A percentile compares a stretch with the other conserved stretches of the same genome.
Conservation (phyloP, 306 rosid species). For the Ammopiptanthus mongolicus region DNA sequence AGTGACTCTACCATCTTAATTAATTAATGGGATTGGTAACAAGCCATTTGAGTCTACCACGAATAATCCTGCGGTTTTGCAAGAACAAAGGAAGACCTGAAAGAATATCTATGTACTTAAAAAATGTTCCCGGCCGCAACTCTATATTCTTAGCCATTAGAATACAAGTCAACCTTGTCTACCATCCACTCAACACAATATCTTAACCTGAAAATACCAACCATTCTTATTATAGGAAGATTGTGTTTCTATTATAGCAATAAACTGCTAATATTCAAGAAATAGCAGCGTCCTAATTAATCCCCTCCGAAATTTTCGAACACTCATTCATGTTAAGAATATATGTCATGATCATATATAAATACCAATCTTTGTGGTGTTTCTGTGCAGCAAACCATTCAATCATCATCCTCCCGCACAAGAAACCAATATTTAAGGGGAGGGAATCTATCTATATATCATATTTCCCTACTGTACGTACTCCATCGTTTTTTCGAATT, state of each 20-base stretch:
- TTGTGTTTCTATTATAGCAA: not conserved
- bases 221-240: slow-evolving; percentile 6
- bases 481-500: too few species aligned
- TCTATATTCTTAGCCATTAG: slow-evolving; percentile 8
- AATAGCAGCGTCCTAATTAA: not conserved
- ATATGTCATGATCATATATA: slow-evolving; percentile 18
- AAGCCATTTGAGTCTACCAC: not conserved
- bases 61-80: slow-evolving; percentile 10
- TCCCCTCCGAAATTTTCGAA: not conserved
- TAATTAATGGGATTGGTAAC: not conserved
- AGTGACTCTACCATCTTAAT: not conserved
- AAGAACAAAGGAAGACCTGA: not conserved
- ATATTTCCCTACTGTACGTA: too few species aligned
- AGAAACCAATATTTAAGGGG: slow-evolving; percentile 21
- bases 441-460: slow-evolving; percentile 14
- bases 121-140: not conserved
- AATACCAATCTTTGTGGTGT: not conserved
- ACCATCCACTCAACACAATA: not conserved
- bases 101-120: slow-evolving; percentile 3
- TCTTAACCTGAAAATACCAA: not conserved
- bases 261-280: not conserved
- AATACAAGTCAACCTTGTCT: not conserved
- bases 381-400: not conserved
- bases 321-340: slow-evolving; percentile 6
- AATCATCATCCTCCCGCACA: slow-evolving; percentile 17